These are phyloP conservation scores for Apiospora kogelbergensis DNA, from an alignment of 2,329 filamentous ascomycete genomes.

Conservation along the genomic window DNA sequence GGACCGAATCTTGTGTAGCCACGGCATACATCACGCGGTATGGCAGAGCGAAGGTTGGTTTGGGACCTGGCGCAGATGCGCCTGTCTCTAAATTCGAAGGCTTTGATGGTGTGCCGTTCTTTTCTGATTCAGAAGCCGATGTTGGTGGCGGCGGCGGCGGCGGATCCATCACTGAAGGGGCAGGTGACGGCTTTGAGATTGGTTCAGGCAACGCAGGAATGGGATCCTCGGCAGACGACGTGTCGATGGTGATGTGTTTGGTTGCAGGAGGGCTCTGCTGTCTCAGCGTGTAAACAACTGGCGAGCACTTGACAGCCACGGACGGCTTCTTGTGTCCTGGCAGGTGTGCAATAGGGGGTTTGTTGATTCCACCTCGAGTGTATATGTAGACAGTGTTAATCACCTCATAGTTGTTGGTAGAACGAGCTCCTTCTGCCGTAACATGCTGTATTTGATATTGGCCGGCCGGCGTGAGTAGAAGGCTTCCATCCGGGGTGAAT, in stretches of 20 bases:
- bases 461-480: constrained; percentile 90
- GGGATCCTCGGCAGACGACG: constrained; percentile 80
- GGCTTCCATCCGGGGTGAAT: constrained; percentile 91
- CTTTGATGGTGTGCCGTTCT: constrained; percentile 54
- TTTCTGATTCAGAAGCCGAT: constrained; percentile 43
- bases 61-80: constrained; percentile 56
- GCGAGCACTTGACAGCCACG: constrained; percentile 92
- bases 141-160: constrained; percentile 55
- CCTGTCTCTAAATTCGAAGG: constrained; percentile 44
- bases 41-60: constrained; percentile 76
- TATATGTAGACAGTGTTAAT: constrained; percentile 99
- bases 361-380: constrained; percentile 93
- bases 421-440: constrained; percentile 41
- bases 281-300: constrained; percentile 80
- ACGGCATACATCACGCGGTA: constrained; percentile 97
- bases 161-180: constrained; percentile 71
- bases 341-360: constrained; percentile 89
- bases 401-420: constrained; percentile 78
- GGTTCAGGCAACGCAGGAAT: constrained; percentile 85
- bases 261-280: constrained; percentile 61
- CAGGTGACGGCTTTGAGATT: constrained; percentile 60
- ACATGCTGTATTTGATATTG: constrained; percentile 86
- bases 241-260: constrained; percentile 92
- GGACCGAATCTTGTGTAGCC: constrained; percentile 91
- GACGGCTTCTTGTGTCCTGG: constrained; percentile 98